Conservation (phyloP, 176 grass and related monocot species). For the Bothriochloa decipiens region DNA sequence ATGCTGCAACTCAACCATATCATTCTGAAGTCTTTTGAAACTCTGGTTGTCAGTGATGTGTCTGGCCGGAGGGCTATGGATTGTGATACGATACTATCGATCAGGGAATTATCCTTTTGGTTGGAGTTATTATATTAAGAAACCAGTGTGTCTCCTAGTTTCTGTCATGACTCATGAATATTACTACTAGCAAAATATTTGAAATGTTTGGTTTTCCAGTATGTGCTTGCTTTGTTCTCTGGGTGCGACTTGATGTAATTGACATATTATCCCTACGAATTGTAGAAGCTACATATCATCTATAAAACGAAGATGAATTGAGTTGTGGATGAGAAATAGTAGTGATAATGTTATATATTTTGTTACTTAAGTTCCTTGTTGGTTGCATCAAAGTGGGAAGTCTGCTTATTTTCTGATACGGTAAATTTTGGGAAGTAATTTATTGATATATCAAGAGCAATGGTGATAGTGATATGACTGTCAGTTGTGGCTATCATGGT, state of each 20-base stretch:
- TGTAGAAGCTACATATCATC: neutral
- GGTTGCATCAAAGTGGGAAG: neutral
- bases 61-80: no score
- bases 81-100: no score
- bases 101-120: neutral
- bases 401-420: neutral
- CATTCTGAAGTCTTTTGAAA: neutral
- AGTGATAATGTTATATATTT: neutral
- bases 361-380: neutral
- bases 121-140: neutral
- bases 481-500: neutral
- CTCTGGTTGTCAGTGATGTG: no score
- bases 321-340: neutral
- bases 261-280: neutral
- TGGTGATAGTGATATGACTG: neutral
- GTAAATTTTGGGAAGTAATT: neutral
- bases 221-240: neutral
- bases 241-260: neutral
- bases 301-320: neutral
- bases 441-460: no score
- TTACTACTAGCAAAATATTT: no score
- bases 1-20: constrained; percentile 11
- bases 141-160: neutral
- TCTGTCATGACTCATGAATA: neutral
- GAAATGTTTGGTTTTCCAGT: no score